Percentiles rank a stretch among this genome's conserved stretches.
Evolutionary conservation across 352 stramenopile species (phyloP).

Genomic region (Phytophthora litchii): DNA sequence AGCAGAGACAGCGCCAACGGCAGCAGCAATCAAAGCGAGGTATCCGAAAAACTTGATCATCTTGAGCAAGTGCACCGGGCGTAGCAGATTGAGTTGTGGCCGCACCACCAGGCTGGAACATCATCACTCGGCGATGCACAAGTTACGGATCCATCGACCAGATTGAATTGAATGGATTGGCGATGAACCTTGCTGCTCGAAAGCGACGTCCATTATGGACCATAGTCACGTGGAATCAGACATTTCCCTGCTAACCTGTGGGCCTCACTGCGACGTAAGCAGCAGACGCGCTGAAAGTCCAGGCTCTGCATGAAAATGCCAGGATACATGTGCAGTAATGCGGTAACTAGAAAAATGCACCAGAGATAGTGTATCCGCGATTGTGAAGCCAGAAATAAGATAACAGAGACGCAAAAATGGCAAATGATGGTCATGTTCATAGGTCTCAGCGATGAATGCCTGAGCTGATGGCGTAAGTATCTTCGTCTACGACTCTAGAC

Average conservation of each 20-base stretch:
- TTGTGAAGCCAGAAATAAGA: constrained; percentile 32
- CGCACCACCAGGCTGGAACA: constrained; percentile 3
- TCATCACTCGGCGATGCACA: constrained; percentile 16
- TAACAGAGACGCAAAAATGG: constrained; percentile 18
- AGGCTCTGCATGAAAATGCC: constrained; percentile 16
- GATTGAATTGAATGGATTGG: constrained; percentile 9
- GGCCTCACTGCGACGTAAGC: constrained; percentile 6
- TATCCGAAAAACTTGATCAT: constrained; percentile 36
- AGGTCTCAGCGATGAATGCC: neutral
- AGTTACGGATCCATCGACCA: constrained; percentile 22
- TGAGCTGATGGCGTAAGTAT: neutral
- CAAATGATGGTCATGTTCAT: constrained; percentile 7
- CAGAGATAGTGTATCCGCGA: constrained; percentile 3
- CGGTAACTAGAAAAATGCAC: constrained; percentile 25
- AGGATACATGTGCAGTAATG: constrained; percentile 24
- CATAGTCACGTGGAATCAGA: constrained; percentile 35
- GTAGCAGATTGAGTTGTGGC: constrained; percentile 33
- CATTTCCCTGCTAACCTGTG: constrained; percentile 7
- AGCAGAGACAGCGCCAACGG: constrained; percentile 21
- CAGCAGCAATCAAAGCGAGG: constrained; percentile 18
- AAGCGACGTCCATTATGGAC: constrained; percentile 27
- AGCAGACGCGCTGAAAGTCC: constrained; percentile 30
- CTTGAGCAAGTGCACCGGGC: constrained; percentile 23
- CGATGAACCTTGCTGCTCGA: constrained; percentile 17
- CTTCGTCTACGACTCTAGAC: constrained; percentile 31